Evolutionary conservation across 345 rosid species (phyloP), one percentile per base, ranked within the genome.

Genomic region (Brassica incana): DNA sequence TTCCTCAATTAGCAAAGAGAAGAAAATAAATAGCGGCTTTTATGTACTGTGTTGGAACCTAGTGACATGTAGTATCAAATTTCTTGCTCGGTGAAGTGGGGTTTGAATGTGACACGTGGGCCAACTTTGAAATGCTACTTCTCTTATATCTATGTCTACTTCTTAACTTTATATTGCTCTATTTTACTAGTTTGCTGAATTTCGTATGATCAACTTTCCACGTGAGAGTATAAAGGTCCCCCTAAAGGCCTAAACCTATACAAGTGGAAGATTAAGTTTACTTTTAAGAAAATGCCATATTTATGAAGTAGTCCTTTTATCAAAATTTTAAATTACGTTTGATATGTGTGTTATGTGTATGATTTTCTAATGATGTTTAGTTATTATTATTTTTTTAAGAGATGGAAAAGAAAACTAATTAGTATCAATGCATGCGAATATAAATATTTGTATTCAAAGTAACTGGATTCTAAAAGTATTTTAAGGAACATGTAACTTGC

Each of bases 61-160:
- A 73, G 72, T 58, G 72, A 65, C 35, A 11, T 72, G 72, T 65
- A 65, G 48, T 71, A 64, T 56, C 67, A 30, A 60, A 18, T 72
- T 58, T 79, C 73, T 79, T 67, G 82, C 67, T 78, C 72, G 77
- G 73, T 52, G 69, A 71, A 29, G 66, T 71, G 65, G 65, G n/a
- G 52, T 71, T 52, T 64, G 59, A 40, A 68, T 72, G 40, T 43
- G 67, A 43, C 63, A 30, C 43, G 77, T 43, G 67, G 72, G 5
- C 30, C 52, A 50, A 68, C 70, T 79, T 78, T 61, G 25, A 33
- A 33, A 33, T 61, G 73, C 68, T 73, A 72, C 73, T 78, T 67
- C 62, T 30, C 62, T 20, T 23, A 59, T n/a, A 59, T 45, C 36
- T 60, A 67, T 67, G 77, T 64, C 14, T 27, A 66, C 68, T 66